phyloP scores from a whole-genome alignment of 176 grass and related monocot species.

The Pontederia crassipes region DNA sequence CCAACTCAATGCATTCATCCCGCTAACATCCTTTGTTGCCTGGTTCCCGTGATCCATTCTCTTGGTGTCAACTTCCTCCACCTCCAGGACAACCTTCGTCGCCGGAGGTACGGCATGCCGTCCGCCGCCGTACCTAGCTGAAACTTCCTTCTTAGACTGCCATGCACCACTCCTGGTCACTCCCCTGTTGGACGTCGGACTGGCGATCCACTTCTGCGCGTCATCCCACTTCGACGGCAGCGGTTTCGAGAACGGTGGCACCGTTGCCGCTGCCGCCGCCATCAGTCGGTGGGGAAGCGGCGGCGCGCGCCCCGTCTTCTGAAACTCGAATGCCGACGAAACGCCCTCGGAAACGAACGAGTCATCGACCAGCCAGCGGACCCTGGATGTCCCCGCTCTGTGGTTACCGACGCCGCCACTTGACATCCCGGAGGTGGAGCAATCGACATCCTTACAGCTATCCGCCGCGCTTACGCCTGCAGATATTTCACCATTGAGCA shows the following conservation, averaged over 20 bases:
- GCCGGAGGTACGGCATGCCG: slow-evolving; percentile 14
- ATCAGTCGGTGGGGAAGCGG: slow-evolving; percentile 13
- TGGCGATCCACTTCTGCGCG: slow-evolving; percentile 92
- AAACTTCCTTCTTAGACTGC: slow-evolving; percentile 38
- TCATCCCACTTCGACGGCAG: slow-evolving; percentile 86
- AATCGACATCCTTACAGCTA: slow-evolving; percentile 76
- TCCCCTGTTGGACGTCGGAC: slow-evolving; percentile 34
- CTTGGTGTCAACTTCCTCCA: slow-evolving; percentile 80
- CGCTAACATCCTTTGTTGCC: slow-evolving; percentile 61
- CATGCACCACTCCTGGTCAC: slow-evolving; percentile 21
- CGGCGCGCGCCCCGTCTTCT: slow-evolving; percentile 36
- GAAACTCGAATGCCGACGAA: slow-evolving; percentile 77
- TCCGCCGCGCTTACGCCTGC: slow-evolving; percentile 30
- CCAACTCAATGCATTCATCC: slow-evolving; percentile 36
- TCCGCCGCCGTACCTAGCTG: slow-evolving; percentile 23
- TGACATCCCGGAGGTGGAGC: slow-evolving; percentile 45
- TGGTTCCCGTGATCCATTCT: slow-evolving; percentile 48
- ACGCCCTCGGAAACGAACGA: slow-evolving; percentile 58
- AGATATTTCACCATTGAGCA: neutral
- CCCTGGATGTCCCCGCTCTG: slow-evolving; percentile 25
- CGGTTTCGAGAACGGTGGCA: slow-evolving; percentile 58
- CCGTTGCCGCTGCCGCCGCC: neutral
- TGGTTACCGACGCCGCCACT: neutral
- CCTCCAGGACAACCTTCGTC: slow-evolving; percentile 69
- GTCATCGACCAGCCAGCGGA: slow-evolving; percentile 48